Base-by-base conservation (phyloP, 257 asterid genomes). In the Buddleja alternifolia region DNA sequence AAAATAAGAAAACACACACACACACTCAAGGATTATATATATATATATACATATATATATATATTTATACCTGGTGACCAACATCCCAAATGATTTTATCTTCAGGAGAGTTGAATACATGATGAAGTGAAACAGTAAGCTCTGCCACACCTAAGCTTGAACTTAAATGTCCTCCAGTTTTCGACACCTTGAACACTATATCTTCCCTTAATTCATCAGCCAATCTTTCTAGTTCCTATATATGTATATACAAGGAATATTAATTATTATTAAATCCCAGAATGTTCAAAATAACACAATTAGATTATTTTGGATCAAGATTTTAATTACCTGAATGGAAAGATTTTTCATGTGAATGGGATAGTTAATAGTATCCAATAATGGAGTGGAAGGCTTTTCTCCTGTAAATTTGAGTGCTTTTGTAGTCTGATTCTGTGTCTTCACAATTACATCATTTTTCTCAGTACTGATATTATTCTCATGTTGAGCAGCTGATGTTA, bases 21-120 rank as follows among this genome's bases (percentile, higher is more conserved):
- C n/a, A n/a, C n/a, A n/a, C n/a, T n/a, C n/a, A n/a, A n/a, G n/a
- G n/a, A n/a, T n/a, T n/a, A 51, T 16, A 51, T 6, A 9, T 17
- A 7, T 16, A 10, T 25, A 46, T 6, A 46, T 8, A 6, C 5
- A 29, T 29, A 29, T 29, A 29, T 29, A 1, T 29, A 5, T 41
- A 7, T 47, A 36, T 23, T 14, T 6, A 56, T 60, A 84, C 89
- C 80, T 84, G 89, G 65, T 81, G 89, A 8, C 85, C 87, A 39
- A 84, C 85, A 53, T 81, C 86, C 90, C 90, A 84, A 25, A 84
- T 74, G 47, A 84, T 84, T 58, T 81, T 84, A 32, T 84, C 90
- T 24, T 75, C 75, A 9, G 90, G 90, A 3, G 83, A 66, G 50
- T 75, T 60, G 61, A 84, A 84, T 1, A 81, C 87, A 19, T 84